phyloP scores from a whole-genome alignment of 805 yeast species.

The Suhomyces xylopsoci region DNA sequence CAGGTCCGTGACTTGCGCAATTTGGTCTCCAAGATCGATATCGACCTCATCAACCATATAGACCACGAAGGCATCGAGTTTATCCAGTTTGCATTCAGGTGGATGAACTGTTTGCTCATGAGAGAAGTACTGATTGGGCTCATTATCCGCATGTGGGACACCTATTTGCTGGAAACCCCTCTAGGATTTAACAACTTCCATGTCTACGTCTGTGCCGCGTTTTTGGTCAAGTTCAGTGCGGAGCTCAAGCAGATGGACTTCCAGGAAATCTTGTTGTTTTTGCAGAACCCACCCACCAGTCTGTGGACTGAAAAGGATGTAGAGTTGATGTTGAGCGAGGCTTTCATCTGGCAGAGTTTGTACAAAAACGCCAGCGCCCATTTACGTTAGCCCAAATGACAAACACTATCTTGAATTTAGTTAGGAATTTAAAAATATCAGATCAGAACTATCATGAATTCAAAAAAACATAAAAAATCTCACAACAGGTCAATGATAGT shows the following conservation, averaged over 20 bases:
- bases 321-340: slow-evolving; percentile 90
- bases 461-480: too few species aligned
- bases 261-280: slow-evolving; percentile 87
- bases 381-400: too few species aligned
- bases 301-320: slow-evolving; percentile 87
- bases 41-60: slow-evolving; percentile 68
- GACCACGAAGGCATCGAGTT: slow-evolving; percentile 85
- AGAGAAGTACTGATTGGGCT: slow-evolving; percentile 78
- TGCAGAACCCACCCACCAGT: slow-evolving; percentile 86
- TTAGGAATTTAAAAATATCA: too few species aligned
- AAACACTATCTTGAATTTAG: too few species aligned
- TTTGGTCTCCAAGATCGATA: slow-evolving; percentile 77
- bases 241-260: slow-evolving; percentile 82
- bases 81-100: slow-evolving; percentile 90
- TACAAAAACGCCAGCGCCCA: slow-evolving; percentile 91
- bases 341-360: slow-evolving; percentile 92
- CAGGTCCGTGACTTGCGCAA: slow-evolving; percentile 82
- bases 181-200: slow-evolving; percentile 88
- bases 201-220: slow-evolving; percentile 96
- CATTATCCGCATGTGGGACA: slow-evolving; percentile 96
- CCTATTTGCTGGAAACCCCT: slow-evolving; percentile 74
- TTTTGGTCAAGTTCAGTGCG: slow-evolving; percentile 81
- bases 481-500: too few species aligned
- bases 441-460: too few species aligned
- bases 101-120: slow-evolving; percentile 99